Evolutionary conservation across 2,329 filamentous ascomycete species (phyloP), one percentile per base, ranked within the genome.

Genomic region (Fusarium piperis): DNA sequence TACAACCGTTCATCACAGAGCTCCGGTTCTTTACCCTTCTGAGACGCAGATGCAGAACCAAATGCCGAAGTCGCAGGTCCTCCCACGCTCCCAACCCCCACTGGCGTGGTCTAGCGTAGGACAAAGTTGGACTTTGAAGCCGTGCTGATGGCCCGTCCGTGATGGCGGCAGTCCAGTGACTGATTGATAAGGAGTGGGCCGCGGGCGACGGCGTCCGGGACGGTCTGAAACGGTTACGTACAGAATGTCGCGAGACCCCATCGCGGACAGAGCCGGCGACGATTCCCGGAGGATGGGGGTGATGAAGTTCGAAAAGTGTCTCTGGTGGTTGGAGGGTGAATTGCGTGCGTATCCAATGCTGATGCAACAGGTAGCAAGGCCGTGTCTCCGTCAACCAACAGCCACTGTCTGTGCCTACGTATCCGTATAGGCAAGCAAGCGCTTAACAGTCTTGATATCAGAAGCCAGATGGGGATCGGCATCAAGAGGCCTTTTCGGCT

Each of bases 161-260:
- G 68, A 71, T 66, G 68, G 66, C 52, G 56, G 61, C 72, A 65
- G 41, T 20, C 35, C 56, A 46, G 46, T 67, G 30, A 68, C 74
- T 75, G 74, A 76, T 76, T 76, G 74, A 76, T 76, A 76, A 76
- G 70, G 64, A 52, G 64, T 61, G 65, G 69, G 46, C 46, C 55
- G 13, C 35, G 52, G 55, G 38, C 23, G 23, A 20, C 48, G 41
- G 59, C 51, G 46, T 55, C 41, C 63, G 48, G 39, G 56, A 58
- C 38, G 10, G 28, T 18, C 36, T 36, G n/a, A 26, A 57, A 48
- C 57, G 59, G 32, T 72, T 72, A 71, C 69, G 68, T 61, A 61
- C 59, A 41, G 59, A 52, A 39, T n/a, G 39, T 57, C 39, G 1
- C 26, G 33, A 39, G n/a, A 23, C n/a, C n/a, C 55, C 55, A 38